Evolutionary conservation across 495 filamentous ascomycete species (phyloP).

Genomic region (Cryomyces minteri): DNA sequence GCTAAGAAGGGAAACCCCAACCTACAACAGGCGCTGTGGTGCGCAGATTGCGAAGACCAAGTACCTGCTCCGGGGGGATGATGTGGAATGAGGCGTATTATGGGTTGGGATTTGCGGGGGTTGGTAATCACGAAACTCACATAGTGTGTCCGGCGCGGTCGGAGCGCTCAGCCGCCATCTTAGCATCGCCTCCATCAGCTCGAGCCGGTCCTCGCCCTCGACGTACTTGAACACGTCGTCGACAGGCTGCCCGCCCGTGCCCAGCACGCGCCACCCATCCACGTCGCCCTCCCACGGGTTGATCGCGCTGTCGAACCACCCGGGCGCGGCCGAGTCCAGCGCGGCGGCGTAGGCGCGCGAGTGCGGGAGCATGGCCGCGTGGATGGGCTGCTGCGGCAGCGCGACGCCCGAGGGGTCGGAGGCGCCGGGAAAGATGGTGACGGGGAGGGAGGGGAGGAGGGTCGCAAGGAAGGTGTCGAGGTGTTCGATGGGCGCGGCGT

Average conservation of each 20-base stretch:
- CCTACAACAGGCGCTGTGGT: too few species aligned
- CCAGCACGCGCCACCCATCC: constrained; percentile 71
- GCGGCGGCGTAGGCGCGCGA: constrained; percentile 40
- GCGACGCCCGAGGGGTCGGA: constrained; percentile 45
- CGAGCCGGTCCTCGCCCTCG: constrained; percentile 50
- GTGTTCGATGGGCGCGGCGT: constrained; percentile 60
- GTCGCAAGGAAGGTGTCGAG: constrained; percentile 69
- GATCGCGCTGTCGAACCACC: constrained; percentile 79
- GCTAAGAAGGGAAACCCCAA: too few species aligned
- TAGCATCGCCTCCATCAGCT: constrained; percentile 81
- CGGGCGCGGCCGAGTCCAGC: constrained; percentile 27
- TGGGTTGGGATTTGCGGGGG: too few species aligned
- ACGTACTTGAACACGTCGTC: constrained; percentile 90
- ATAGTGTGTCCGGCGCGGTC: constrained; percentile 90
- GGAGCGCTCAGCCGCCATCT: constrained; percentile 85
- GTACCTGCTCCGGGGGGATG: too few species aligned
- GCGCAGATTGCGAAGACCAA: too few species aligned
- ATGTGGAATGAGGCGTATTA: too few species aligned
- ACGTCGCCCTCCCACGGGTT: constrained; percentile 87
- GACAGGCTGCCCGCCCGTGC: constrained; percentile 76
- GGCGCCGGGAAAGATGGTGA: constrained; percentile 31
- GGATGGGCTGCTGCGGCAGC: constrained; percentile 21
- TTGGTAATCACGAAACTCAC: too few species aligned
- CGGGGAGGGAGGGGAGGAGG: constrained; percentile 34
- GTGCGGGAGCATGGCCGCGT: constrained; percentile 29